Conservation (phyloP, 768 basidiomycete genomes). For the Amanita rubescens region DNA sequence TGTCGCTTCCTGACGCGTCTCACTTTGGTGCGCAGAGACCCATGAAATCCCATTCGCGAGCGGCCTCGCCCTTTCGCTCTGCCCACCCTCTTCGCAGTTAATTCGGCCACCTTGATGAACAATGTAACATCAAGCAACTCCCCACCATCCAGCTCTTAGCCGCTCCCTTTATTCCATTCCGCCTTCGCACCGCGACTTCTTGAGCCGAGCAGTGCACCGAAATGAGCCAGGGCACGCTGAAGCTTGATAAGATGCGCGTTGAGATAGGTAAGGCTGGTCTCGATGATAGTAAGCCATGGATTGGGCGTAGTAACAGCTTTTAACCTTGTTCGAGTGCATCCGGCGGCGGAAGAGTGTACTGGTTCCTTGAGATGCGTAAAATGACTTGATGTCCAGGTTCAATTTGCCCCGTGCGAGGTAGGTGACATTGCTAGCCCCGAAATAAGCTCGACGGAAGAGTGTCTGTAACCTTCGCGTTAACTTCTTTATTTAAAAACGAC, state of each 20-base stretch:
- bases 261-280: constrained; percentile 28
- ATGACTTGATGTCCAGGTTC: constrained; percentile 37
- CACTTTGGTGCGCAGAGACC: not conserved
- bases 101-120: constrained; percentile 34
- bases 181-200: constrained; percentile 19
- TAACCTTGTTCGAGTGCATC: not conserved
- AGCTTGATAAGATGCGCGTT: constrained; percentile 38
- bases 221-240: constrained; percentile 46
- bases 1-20: no score
- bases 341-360: constrained; percentile 18
- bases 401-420: constrained; percentile 54
- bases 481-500: no score
- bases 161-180: constrained; percentile 19
- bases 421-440: constrained; percentile 30
- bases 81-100: constrained; percentile 27
- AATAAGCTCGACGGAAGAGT: constrained; percentile 50
- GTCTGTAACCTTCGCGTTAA: no score
- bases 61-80: constrained; percentile 20
- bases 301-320: constrained; percentile 24
- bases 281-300: constrained; percentile 32
- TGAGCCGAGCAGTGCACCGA: constrained; percentile 23
- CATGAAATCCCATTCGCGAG: not conserved
- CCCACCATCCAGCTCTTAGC: constrained; percentile 16
- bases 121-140: constrained; percentile 43
- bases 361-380: constrained; percentile 27